phyloP scores from a whole-genome alignment of 208 protist genomes.

The Leishmania major region DNA sequence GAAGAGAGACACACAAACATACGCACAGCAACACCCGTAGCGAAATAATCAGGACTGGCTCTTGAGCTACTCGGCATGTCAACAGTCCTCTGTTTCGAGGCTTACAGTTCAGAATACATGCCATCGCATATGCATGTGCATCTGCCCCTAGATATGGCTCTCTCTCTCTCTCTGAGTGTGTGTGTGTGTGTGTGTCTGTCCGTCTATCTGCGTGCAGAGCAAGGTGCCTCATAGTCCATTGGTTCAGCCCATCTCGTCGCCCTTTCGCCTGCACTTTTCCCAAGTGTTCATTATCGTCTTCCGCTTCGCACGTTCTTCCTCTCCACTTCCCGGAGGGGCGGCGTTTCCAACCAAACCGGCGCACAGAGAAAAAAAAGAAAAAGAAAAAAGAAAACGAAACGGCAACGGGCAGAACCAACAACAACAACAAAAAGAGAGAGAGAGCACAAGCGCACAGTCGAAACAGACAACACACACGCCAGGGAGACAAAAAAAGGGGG shows the following conservation, averaged over 20 bases:
- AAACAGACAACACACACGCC: not conserved
- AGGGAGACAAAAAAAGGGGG: not conserved
- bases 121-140: not conserved
- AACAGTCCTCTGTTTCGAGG: constrained; percentile 2
- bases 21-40: constrained; percentile 4
- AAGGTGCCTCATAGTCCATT: not conserved
- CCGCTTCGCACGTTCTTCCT: constrained; percentile 5
- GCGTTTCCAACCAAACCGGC: constrained; percentile 5
- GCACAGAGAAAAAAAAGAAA: not conserved
- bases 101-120: not conserved
- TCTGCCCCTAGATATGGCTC: not conserved
- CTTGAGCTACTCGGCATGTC: not conserved
- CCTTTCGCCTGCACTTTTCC: not conserved
- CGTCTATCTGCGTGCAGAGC: not conserved
- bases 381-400: not conserved
- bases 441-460: not conserved
- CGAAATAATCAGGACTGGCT: constrained; percentile 12
- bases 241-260: not conserved
- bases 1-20: not conserved
- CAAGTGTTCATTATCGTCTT: not conserved
- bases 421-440: too few relatives aligned
- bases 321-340: constrained; percentile 3
- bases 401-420: not conserved
- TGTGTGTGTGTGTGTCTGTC: not conserved
- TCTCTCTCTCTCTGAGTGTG: not conserved